Conservation (phyloP, 345 rosid species). For the Boechera divaricarpa region DNA sequence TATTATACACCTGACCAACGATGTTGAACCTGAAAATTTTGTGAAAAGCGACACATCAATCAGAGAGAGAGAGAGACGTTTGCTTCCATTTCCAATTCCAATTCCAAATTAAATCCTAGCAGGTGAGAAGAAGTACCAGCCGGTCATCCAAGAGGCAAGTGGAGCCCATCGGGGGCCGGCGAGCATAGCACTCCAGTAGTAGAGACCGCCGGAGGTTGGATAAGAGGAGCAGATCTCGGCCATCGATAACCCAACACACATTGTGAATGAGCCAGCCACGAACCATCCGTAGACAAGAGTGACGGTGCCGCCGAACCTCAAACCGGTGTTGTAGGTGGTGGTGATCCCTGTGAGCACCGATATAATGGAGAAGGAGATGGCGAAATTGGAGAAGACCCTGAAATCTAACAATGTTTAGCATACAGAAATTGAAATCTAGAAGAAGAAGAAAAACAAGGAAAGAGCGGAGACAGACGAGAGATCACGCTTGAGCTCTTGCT, state of each 20-base stretch:
- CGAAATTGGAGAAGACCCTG: constrained; percentile 94
- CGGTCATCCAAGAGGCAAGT: constrained; percentile 94
- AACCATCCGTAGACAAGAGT: constrained; percentile 92
- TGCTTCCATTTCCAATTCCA: background rate
- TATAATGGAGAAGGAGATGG: constrained; percentile 90
- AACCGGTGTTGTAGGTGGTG: constrained; percentile 82
- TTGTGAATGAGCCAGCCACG: constrained; percentile 75
- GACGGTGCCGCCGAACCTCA: constrained; percentile 80
- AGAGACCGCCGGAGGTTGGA: constrained; percentile 98
- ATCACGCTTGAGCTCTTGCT: constrained; percentile 96
- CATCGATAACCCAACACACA: constrained; percentile 89
- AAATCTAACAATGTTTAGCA: constrained; percentile 32
- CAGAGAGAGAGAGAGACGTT: constrained; percentile 25
- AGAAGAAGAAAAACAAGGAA: background rate
- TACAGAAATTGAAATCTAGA: background rate
- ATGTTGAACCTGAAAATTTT: constrained; percentile 87
- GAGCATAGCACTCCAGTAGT: constrained; percentile 99
- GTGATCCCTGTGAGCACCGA: constrained; percentile 94
- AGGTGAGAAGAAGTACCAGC: constrained; percentile 63
- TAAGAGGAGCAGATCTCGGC: constrained; percentile 97
- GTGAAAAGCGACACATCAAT: constrained; percentile 15
- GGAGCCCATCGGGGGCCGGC: constrained; percentile 94
- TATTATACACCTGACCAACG: constrained; percentile 58
- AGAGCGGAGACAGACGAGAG: constrained; percentile 64
- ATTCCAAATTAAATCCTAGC: background rate